phyloP scores from a whole-genome alignment of 1,139 yeast genomes.

The Nakaseomyces uthaithaninus region DNA sequence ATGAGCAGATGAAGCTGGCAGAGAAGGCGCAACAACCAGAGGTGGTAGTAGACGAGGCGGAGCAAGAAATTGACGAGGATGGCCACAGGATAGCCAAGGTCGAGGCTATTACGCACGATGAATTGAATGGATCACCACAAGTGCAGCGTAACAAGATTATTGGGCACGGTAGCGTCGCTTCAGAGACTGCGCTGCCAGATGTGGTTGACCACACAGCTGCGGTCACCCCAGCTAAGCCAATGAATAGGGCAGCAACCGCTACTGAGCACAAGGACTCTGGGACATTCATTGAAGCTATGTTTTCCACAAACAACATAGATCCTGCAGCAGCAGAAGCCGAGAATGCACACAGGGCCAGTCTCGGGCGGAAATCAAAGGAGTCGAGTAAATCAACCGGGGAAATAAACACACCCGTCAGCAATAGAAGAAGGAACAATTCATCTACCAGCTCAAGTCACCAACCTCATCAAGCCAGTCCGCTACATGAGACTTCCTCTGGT shows the following conservation, averaged over 20 bases:
- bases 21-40: not conserved
- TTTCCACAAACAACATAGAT: slow-evolving; percentile 1
- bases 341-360: not conserved
- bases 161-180: not conserved
- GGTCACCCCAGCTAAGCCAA: not conserved
- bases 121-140: slow-evolving; percentile 1
- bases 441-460: slow-evolving; percentile 2
- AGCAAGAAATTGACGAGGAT: not conserved
- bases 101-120: not conserved
- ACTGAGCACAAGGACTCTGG: not conserved
- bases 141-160: not conserved
- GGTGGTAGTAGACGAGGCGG: not conserved
- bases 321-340: not conserved
- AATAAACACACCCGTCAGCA: not conserved
- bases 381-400: not conserved
- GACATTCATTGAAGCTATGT: slow-evolving; percentile 2
- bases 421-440: not conserved
- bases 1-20: not conserved
- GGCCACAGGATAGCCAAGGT: slow-evolving; percentile 5
- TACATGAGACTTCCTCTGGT: not conserved
- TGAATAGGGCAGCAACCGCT: not conserved
- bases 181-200: not conserved
- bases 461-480: slow-evolving; percentile 2
- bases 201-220: not conserved
- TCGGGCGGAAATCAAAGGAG: not conserved